Evolutionary conservation across 805 yeast genomes (phyloP).

Genomic region (Ogataea kodamae): DNA sequence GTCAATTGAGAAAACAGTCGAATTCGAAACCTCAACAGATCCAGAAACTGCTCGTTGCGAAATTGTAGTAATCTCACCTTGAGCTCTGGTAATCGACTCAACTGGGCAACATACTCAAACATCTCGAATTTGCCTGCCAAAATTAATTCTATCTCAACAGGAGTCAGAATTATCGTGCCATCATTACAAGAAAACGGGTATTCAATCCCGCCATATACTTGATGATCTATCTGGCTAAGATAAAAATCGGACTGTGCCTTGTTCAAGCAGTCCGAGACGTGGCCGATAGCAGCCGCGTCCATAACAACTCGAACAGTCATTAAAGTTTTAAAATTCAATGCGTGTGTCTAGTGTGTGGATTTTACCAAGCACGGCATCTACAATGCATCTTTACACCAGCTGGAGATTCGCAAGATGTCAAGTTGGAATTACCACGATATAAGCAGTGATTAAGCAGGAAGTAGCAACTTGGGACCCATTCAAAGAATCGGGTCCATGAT

Average conservation of each 20-base stretch:
- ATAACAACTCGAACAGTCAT: slow-evolving; percentile 13
- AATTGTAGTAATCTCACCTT: slow-evolving; percentile 9
- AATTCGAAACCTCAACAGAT: slow-evolving; percentile 4
- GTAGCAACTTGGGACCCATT: too few species aligned
- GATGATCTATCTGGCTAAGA: slow-evolving; percentile 8
- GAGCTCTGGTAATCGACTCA: slow-evolving; percentile 7
- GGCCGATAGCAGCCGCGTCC: slow-evolving; percentile 7
- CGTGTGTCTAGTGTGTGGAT: background rate
- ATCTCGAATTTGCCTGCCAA: slow-evolving; percentile 9
- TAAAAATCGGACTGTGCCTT: slow-evolving; percentile 10
- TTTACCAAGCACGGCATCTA: background rate
- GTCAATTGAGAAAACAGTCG: slow-evolving; percentile 3
- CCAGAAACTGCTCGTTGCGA: slow-evolving; percentile 4
- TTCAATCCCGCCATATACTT: slow-evolving; percentile 2
- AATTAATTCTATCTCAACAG: slow-evolving; percentile 12
- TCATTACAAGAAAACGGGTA: slow-evolving; percentile 7
- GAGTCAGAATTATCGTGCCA: slow-evolving; percentile 8
- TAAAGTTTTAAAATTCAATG: too few species aligned
- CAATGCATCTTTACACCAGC: slow-evolving; percentile 7
- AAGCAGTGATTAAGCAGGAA: slow-evolving; percentile 7
- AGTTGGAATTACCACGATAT: too few species aligned
- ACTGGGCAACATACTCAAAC: slow-evolving; percentile 9
- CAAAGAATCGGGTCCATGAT: slow-evolving; percentile 36
- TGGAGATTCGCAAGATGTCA: too few species aligned
- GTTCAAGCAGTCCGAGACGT: slow-evolving; percentile 8